Evolutionary conservation across 495 filamentous ascomycete species (phyloP).

Genomic region (Aspergillus homomorphus): DNA sequence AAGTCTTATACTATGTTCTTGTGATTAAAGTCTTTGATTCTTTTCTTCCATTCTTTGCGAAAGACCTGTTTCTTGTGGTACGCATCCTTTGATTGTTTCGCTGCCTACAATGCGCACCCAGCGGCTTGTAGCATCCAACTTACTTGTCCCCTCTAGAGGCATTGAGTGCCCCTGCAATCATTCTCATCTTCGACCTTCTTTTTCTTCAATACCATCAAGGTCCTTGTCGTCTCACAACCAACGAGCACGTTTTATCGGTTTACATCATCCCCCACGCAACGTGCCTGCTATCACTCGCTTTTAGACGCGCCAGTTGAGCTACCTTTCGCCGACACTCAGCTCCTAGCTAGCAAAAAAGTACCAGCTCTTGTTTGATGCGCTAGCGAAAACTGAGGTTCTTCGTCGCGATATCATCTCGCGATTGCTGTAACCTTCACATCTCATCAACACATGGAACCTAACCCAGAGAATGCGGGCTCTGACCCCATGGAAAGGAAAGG

Average conservation of each 20-base stretch:
- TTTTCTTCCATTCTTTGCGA: constrained; percentile 17
- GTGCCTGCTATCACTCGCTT: constrained; percentile 6
- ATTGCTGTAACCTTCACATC: background rate
- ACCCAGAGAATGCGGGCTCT: constrained; percentile 11
- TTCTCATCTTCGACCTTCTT: constrained; percentile 22
- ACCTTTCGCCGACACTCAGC: background rate
- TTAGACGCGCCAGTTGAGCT: constrained; percentile 17
- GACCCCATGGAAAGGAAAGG: constrained; percentile 29
- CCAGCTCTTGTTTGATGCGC: constrained; percentile 3
- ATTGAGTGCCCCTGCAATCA: constrained; percentile 39
- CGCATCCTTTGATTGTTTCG: constrained; percentile 4
- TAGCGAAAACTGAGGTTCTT: background rate
- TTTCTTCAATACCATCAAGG: background rate
- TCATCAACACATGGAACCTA: constrained; percentile 20
- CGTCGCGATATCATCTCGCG: background rate
- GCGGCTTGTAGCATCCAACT: constrained; percentile 3
- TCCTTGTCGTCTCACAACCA: background rate
- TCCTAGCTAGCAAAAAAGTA: background rate
- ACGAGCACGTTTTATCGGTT: constrained; percentile 3
- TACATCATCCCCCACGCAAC: constrained; percentile 8
- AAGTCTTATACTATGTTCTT: constrained; percentile 17
- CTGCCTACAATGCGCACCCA: background rate
- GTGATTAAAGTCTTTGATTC: constrained; percentile 9
- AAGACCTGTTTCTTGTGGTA: constrained; percentile 16
- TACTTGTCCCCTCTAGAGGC: constrained; percentile 26